A percentile compares a stretch with the other conserved stretches of the same genome.
Evolutionary conservation across 1,139 yeast species (phyloP).

Genomic region (Candida neerlandica): DNA sequence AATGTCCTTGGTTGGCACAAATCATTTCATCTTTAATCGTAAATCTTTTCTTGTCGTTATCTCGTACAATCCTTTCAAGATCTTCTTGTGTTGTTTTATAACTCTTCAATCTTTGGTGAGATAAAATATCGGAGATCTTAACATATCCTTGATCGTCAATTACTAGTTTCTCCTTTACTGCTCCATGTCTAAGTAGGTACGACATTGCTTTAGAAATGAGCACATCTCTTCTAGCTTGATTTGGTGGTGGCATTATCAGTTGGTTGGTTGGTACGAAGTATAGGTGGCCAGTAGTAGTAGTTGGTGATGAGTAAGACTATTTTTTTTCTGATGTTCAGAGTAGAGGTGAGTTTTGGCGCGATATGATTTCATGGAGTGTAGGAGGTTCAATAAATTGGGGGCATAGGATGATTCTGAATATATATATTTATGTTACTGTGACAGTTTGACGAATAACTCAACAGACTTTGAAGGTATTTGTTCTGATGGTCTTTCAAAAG

Average conservation of each 20-base stretch:
- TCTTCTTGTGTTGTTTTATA: slow-evolving; percentile 58
- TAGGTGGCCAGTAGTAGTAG: background rate
- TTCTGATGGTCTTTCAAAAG: too few species aligned
- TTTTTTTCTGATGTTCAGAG: background rate
- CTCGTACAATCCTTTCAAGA: slow-evolving; percentile 59
- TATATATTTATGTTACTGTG: too few species aligned
- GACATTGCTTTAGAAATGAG: slow-evolving; percentile 74
- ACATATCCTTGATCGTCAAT: slow-evolving; percentile 75
- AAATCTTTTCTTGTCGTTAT: slow-evolving; percentile 74
- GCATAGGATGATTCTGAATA: too few species aligned
- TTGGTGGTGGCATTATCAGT: slow-evolving; percentile 13
- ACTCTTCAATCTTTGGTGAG: slow-evolving; percentile 61
- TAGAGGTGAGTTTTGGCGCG: too few species aligned
- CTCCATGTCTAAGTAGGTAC: slow-evolving; percentile 81
- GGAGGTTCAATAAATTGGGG: too few species aligned
- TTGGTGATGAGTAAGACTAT: background rate
- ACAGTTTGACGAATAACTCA: too few species aligned
- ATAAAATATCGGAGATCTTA: slow-evolving; percentile 51
- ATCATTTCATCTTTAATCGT: slow-evolving; percentile 43
- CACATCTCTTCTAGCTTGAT: slow-evolving; percentile 43
- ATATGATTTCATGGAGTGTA: too few species aligned
- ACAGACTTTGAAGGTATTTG: too few species aligned
- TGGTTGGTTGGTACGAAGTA: background rate
- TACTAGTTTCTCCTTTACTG: slow-evolving; percentile 63
- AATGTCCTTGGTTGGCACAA: slow-evolving; percentile 94